Conservation (phyloP, 1,284 basidiomycete species). For the Golubevia pallescens region DNA sequence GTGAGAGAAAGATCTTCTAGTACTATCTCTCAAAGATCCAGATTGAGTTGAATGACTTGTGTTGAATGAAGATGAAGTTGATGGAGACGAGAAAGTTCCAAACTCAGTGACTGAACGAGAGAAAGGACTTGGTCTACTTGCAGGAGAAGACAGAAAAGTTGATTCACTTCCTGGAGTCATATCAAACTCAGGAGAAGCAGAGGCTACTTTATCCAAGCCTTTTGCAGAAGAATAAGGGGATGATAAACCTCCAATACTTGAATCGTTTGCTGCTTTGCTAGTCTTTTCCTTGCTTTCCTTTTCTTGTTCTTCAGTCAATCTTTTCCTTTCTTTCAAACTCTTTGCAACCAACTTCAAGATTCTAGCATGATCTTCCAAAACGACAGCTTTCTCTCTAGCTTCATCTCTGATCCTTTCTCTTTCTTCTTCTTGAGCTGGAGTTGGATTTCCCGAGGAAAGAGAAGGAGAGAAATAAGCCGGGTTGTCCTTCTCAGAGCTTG, state of each 20-base stretch:
- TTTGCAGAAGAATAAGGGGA: no score
- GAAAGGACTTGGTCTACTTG: no score
- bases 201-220: no score
- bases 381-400: slow-evolving; percentile 15
- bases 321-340: slow-evolving; percentile 5
- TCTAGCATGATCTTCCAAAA: slow-evolving; percentile 35
- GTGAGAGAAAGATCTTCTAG: not conserved
- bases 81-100: not conserved
- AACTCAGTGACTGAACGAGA: not conserved
- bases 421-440: slow-evolving; percentile 2
- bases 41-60: not conserved
- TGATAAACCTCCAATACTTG: not conserved
- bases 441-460: not conserved
- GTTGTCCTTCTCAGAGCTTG: not conserved
- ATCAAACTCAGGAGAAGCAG: no score
- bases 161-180: no score
- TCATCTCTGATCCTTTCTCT: slow-evolving; percentile 2
- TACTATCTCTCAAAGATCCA: not conserved
- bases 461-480: not conserved
- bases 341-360: slow-evolving; percentile 26
- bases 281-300: not conserved
- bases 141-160: no score
- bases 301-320: not conserved
- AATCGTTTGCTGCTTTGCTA: not conserved
- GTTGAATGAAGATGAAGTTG: not conserved